These are phyloP conservation scores for Salix koriyanagi DNA, from an alignment of 345 rosid species.

Conservation along the genomic window DNA sequence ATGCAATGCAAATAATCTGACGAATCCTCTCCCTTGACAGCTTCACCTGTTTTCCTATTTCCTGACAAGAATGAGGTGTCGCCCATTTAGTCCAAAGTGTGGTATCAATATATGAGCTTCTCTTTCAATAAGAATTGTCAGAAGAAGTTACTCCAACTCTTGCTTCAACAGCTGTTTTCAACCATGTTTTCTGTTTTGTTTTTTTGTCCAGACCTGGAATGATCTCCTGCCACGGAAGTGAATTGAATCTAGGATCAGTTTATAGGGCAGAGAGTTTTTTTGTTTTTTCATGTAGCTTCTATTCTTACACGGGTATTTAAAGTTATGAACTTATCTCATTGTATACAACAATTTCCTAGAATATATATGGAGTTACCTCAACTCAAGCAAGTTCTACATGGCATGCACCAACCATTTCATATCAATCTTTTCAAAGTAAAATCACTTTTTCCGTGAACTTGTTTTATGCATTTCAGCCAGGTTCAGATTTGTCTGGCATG, in stretches of 20 bases:
- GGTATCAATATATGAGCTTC: constrained; percentile 44
- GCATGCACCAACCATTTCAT: background rate
- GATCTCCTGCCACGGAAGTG: constrained; percentile 38
- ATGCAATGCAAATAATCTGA: constrained; percentile 43
- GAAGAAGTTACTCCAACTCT: constrained; percentile 16
- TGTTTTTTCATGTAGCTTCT: too few relatives aligned
- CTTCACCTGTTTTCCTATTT: constrained; percentile 39
- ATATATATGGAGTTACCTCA: background rate
- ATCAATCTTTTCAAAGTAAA: too few relatives aligned
- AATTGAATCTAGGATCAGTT: background rate
- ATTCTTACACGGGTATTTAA: too few relatives aligned
- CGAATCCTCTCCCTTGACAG: constrained; percentile 52
- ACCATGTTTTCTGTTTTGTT: constrained; percentile 37
- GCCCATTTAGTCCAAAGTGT: constrained; percentile 44
- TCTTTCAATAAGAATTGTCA: constrained; percentile 10
- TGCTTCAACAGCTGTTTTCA: constrained; percentile 22
- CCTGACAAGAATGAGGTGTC: constrained; percentile 41
- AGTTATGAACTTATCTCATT: background rate
- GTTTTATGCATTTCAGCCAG: background rate
- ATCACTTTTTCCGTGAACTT: background rate
- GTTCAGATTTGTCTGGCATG: background rate
- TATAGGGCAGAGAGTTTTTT: too few relatives aligned
- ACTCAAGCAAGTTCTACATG: background rate
- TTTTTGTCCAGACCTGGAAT: constrained; percentile 45
- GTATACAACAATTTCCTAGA: background rate